phyloP scores from a whole-genome alignment of 305 asterid species.

The Rubia balearica region DNA sequence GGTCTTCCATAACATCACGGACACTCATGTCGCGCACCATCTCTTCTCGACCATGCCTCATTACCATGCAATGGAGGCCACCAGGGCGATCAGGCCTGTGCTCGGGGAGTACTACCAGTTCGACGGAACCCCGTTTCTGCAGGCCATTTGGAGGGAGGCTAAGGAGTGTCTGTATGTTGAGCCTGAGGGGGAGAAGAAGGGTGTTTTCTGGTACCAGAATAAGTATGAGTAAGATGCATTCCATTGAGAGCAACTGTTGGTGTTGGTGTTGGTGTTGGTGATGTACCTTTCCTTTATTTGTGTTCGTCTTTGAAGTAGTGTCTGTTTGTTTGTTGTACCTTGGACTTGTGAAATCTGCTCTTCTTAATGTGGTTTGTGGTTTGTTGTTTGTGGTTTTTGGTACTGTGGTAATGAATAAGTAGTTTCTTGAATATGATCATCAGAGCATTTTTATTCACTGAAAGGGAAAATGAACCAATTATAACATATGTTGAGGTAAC shows the following conservation, averaged over 20 bases:
- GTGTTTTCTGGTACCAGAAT: constrained; percentile 62
- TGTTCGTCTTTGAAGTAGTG: not conserved
- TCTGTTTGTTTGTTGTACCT: not conserved
- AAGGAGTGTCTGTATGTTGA: constrained; percentile 57
- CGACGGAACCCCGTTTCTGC: constrained; percentile 47
- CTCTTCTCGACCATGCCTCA: constrained; percentile 68
- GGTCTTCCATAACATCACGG: constrained; percentile 63
- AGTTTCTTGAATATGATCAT: not conserved
- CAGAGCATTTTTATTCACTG: not conserved
- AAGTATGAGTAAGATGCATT: constrained; percentile 27
- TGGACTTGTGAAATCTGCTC: not conserved
- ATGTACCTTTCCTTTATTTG: not conserved
- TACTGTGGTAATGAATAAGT: not conserved
- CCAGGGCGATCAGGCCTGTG: constrained; percentile 49
- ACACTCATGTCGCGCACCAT: constrained; percentile 65
- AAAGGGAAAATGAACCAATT: not conserved
- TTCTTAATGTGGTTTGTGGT: not conserved
- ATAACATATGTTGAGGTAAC: not conserved
- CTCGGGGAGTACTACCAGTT: constrained; percentile 52
- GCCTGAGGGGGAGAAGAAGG: constrained; percentile 49
- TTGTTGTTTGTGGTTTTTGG: too few relatives aligned
- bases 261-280: not conserved
- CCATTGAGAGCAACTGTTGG: not conserved
- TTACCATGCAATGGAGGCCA: constrained; percentile 72
- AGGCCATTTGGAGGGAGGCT: constrained; percentile 73